Conservation (phyloP, 331 rosid genomes). For the Erythrophleum ivorense region DNA sequence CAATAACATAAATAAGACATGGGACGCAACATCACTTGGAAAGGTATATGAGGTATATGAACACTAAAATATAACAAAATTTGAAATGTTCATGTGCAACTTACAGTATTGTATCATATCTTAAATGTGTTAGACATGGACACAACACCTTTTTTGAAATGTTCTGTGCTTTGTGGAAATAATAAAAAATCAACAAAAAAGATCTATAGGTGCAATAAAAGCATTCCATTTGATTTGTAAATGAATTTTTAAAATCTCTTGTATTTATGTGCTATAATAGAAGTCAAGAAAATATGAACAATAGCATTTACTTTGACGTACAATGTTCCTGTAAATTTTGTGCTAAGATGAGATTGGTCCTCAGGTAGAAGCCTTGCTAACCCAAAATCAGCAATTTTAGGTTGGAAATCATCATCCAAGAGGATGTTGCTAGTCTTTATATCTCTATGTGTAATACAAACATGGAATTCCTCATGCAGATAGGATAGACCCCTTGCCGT, state of each 20-base stretch:
- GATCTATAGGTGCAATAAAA: background rate
- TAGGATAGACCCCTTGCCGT: too few relatives aligned
- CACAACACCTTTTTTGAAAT: background rate
- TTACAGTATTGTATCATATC: background rate
- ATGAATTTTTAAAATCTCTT: background rate
- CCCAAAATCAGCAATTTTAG: conserved; percentile 77
- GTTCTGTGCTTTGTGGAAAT: background rate
- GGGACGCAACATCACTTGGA: background rate
- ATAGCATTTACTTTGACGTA: conserved; percentile 40
- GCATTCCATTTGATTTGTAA: background rate
- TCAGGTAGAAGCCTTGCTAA: conserved; percentile 67
- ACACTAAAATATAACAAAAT: background rate
- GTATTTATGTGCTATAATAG: background rate
- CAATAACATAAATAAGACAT: background rate
- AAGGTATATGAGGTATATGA: background rate
- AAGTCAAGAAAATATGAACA: background rate
- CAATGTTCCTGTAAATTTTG: conserved; percentile 80
- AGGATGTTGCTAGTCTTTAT: too few relatives aligned
- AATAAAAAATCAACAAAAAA: background rate
- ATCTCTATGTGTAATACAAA: too few relatives aligned
- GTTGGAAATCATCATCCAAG: conserved; percentile 62
- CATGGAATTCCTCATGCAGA: too few relatives aligned
- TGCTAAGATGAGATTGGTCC: conserved; percentile 71
- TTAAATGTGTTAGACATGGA: background rate
- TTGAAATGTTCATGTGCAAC: background rate